Percentiles rank a stretch among this genome's conserved stretches.
phyloP scores from a whole-genome alignment of 2,329 filamentous ascomycete genomes.

The Xylariaceae sp. region DNA sequence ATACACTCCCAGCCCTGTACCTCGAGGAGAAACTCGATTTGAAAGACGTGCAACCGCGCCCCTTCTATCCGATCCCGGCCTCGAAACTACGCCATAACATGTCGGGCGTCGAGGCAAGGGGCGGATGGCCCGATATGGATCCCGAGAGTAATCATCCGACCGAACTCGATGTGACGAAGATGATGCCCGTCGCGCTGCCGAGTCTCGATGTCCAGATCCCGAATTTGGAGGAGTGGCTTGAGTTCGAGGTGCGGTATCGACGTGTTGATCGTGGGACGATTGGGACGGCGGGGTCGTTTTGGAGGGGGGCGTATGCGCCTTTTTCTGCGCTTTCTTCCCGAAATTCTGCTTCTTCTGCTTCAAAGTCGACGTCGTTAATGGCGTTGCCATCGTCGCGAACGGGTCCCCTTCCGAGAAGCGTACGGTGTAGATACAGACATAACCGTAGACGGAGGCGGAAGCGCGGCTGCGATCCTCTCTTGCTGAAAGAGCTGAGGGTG shows the following conservation, averaged over 20 bases:
- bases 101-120: too few species aligned
- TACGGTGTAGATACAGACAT: not conserved
- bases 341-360: not conserved
- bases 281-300: slow-evolving; percentile 19
- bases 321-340: not conserved
- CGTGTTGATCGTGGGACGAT: slow-evolving; percentile 43
- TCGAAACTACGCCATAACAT: not conserved
- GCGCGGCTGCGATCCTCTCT: not conserved
- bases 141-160: slow-evolving; percentile 11
- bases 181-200: slow-evolving; percentile 48
- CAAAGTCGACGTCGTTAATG: not conserved
- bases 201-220: slow-evolving; percentile 46
- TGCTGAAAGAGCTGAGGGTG: not conserved
- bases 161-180: slow-evolving; percentile 21
- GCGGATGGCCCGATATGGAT: not conserved
- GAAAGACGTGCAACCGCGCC: slow-evolving; percentile 9
- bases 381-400: not conserved
- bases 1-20: slow-evolving; percentile 52
- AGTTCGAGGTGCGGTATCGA: slow-evolving; percentile 47
- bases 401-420: not conserved
- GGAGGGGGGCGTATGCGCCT: not conserved
- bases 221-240: slow-evolving; percentile 43
- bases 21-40: slow-evolving; percentile 35
- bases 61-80: slow-evolving; percentile 18
- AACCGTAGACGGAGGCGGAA: not conserved